These are phyloP conservation scores for Diplodia sapinea DNA, from an alignment of 2,329 filamentous ascomycete genomes.

Conservation along the genomic window DNA sequence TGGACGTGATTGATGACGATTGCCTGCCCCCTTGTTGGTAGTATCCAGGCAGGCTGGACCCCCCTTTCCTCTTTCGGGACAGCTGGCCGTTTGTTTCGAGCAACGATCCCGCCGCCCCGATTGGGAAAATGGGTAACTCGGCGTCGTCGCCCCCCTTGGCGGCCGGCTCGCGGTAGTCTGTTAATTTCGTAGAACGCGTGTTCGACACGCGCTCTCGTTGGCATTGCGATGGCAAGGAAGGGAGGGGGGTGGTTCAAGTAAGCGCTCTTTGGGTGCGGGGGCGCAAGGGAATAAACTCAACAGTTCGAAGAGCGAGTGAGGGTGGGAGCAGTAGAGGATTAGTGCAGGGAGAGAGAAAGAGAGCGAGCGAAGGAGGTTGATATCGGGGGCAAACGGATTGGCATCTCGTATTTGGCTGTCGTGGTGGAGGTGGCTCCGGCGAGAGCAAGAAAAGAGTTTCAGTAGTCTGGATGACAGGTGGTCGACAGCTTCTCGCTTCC, in stretches of 20 bases:
- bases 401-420: not conserved
- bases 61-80: too few relatives aligned
- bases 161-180: too few relatives aligned
- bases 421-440: not conserved
- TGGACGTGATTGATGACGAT: too few relatives aligned
- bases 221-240: not conserved
- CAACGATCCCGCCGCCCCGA: too few relatives aligned
- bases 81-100: not conserved
- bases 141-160: too few relatives aligned
- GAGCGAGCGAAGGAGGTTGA: not conserved
- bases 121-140: too few relatives aligned
- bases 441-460: not conserved
- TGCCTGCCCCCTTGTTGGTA: too few relatives aligned
- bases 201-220: not conserved
- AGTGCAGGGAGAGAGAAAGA: not conserved
- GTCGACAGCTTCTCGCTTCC: not conserved
- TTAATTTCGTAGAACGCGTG: not conserved
- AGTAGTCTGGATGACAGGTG: not conserved
- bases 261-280: not conserved
- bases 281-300: not conserved
- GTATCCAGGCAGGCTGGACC: too few relatives aligned
- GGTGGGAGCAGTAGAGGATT: not conserved
- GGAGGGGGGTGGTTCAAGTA: not conserved
- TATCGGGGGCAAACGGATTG: not conserved
- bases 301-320: not conserved